phyloP scores from a whole-genome alignment of 2,329 filamentous ascomycete genomes.

The Elsinoe necatrix region DNA sequence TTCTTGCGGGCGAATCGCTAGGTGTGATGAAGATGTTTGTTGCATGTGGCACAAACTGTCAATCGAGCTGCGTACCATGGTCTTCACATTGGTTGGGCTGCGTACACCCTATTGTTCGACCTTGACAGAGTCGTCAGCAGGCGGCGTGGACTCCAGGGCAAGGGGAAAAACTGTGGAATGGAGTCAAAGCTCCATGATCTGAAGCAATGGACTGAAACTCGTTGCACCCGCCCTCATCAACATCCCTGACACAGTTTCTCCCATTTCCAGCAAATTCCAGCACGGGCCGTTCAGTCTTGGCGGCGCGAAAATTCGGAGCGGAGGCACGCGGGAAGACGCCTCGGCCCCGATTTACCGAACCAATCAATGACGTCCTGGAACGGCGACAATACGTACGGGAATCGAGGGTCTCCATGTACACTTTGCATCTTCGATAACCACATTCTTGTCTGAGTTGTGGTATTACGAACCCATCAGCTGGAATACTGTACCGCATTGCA shows the following conservation, averaged over 20 bases:
- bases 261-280: background rate
- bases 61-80: background rate
- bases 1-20: background rate
- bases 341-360: conserved; percentile 3
- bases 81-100: background rate
- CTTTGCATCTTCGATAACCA: background rate
- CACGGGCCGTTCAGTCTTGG: background rate
- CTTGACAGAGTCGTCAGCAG: background rate
- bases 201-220: conserved; percentile 5
- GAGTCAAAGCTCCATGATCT: background rate
- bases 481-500: background rate
- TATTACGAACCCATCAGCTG: conserved; percentile 4
- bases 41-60: background rate
- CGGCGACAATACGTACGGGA: background rate
- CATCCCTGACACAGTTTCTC: background rate
- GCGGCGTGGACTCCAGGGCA: background rate
- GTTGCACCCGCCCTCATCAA: background rate
- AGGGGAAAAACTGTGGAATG: background rate
- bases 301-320: background rate
- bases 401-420: background rate
- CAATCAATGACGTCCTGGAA: background rate
- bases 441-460: background rate
- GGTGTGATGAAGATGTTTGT: conserved; percentile 1
- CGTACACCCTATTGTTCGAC: background rate
- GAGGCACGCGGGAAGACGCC: background rate